Evolutionary conservation across 192 early-diverging fungal species (phyloP).

Genomic region (Coemansia sp.): DNA sequence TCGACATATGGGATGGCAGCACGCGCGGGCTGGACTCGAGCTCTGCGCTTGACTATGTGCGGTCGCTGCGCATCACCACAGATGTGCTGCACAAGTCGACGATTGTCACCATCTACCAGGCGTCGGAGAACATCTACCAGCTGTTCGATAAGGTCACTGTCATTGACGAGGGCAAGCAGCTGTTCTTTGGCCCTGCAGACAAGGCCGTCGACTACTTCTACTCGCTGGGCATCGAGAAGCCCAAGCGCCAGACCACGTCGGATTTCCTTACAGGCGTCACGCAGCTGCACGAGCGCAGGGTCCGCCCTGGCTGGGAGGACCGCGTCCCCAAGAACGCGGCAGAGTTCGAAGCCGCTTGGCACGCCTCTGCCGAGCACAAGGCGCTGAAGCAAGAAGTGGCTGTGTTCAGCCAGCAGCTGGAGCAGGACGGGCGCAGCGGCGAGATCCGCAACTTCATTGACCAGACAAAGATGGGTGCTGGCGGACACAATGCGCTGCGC

Average conservation of each 20-base stretch:
- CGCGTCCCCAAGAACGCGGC: constrained; percentile 59
- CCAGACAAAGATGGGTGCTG: constrained; percentile 59
- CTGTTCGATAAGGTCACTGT: constrained; percentile 63
- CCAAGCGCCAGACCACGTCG: constrained; percentile 59
- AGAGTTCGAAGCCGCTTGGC: constrained; percentile 66
- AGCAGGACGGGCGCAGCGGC: constrained; percentile 35
- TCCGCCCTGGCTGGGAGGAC: constrained; percentile 60
- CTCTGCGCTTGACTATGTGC: constrained; percentile 78
- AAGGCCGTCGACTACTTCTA: constrained; percentile 58
- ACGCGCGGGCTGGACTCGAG: constrained; percentile 82
- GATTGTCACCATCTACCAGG: constrained; percentile 71
- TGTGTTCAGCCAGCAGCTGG: constrained; percentile 49
- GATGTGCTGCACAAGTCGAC: constrained; percentile 70
- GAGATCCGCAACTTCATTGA: constrained; percentile 57
- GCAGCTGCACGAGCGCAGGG: constrained; percentile 59
- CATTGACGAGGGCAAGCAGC: constrained; percentile 53
- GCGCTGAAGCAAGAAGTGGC: constrained; percentile 46
- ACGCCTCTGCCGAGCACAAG: constrained; percentile 46
- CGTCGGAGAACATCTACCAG: constrained; percentile 68
- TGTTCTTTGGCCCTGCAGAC: constrained; percentile 61
- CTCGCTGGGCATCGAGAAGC: constrained; percentile 57
- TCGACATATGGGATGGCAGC: constrained; percentile 72
- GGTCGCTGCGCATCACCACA: constrained; percentile 72
- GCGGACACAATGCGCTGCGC: constrained; percentile 58
- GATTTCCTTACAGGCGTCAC: constrained; percentile 71